Percentiles rank a stretch among this genome's conserved stretches.
Evolutionary conservation across 2,329 filamentous ascomycete species (phyloP).

Genomic region (Venturia effusa): DNA sequence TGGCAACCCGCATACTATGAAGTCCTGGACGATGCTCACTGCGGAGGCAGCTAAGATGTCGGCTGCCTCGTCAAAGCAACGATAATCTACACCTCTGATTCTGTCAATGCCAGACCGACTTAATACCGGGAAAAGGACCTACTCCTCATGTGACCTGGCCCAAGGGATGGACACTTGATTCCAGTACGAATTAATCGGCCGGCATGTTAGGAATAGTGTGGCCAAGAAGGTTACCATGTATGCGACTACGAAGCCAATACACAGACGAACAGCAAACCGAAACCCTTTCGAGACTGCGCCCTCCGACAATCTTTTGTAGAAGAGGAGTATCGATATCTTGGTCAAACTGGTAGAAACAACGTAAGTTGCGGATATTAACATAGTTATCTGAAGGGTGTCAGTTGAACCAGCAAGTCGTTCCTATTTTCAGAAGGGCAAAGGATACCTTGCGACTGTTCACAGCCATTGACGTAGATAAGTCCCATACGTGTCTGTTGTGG

Average conservation of each 20-base stretch:
- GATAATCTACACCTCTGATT: slow-evolving; percentile 15
- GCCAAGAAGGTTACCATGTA: slow-evolving; percentile 29
- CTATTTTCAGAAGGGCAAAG: not conserved
- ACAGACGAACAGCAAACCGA: slow-evolving; percentile 25
- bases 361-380: slow-evolving; percentile 18
- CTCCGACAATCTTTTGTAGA: slow-evolving; percentile 31
- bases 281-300: slow-evolving; percentile 25
- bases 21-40: slow-evolving; percentile 29
- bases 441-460: slow-evolving; percentile 10
- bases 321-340: slow-evolving; percentile 26
- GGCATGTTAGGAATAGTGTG: slow-evolving; percentile 26
- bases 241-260: slow-evolving; percentile 27
- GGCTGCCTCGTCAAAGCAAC: slow-evolving; percentile 28
- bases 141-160: slow-evolving; percentile 17
- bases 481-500: slow-evolving; percentile 12
- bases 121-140: not conserved
- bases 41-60: slow-evolving; percentile 28
- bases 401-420: slow-evolving; percentile 18
- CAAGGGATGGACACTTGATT: slow-evolving; percentile 25
- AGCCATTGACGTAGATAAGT: not conserved
- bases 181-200: slow-evolving; percentile 31
- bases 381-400: slow-evolving; percentile 12
- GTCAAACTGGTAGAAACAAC: slow-evolving; percentile 19
- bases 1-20: slow-evolving; percentile 31
- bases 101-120: not conserved